Evolutionary conservation across 1,284 basidiomycete species (phyloP).

Genomic region (Ustilago bromivora): DNA sequence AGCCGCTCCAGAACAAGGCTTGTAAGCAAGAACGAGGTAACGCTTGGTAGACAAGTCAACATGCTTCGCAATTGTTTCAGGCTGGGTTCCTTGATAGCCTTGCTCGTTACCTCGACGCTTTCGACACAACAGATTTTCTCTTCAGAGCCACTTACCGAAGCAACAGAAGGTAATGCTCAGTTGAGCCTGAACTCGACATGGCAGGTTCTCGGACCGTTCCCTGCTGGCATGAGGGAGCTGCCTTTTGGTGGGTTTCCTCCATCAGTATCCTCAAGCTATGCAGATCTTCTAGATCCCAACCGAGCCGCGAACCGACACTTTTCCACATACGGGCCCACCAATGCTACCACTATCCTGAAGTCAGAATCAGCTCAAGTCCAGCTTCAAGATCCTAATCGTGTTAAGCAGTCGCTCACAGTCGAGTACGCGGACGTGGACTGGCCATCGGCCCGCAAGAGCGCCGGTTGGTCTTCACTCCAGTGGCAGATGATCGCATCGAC

Average conservation of each 20-base stretch:
- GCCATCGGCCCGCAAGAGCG: constrained; percentile 35
- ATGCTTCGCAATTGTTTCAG: constrained; percentile 15
- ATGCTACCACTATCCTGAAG: constrained; percentile 16
- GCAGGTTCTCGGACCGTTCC: constrained; percentile 38
- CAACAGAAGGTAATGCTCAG: neutral
- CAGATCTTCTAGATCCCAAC: constrained; percentile 11
- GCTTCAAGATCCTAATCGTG: neutral
- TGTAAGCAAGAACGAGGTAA: neutral
- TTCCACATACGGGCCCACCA: constrained; percentile 23
- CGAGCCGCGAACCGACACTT: neutral
- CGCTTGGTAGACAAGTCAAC: neutral
- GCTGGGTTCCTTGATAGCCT: constrained; percentile 47
- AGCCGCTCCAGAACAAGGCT: neutral
- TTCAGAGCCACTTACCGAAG: neutral
- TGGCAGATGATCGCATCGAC: constrained; percentile 50
- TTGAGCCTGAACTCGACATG: constrained; percentile 18
- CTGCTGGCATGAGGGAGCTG: constrained; percentile 40
- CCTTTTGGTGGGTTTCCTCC: constrained; percentile 41
- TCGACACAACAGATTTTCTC: constrained; percentile 33
- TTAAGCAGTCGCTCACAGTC: constrained; percentile 32
- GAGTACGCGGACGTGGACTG: constrained; percentile 42
- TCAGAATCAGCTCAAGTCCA: constrained; percentile 18
- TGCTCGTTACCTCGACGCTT: constrained; percentile 17
- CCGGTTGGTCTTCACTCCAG: constrained; percentile 51
- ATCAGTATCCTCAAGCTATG: constrained; percentile 8